These are phyloP conservation scores for Penicillium diatomitis DNA, from an alignment of 495 filamentous ascomycete genomes.

Conservation along the genomic window DNA sequence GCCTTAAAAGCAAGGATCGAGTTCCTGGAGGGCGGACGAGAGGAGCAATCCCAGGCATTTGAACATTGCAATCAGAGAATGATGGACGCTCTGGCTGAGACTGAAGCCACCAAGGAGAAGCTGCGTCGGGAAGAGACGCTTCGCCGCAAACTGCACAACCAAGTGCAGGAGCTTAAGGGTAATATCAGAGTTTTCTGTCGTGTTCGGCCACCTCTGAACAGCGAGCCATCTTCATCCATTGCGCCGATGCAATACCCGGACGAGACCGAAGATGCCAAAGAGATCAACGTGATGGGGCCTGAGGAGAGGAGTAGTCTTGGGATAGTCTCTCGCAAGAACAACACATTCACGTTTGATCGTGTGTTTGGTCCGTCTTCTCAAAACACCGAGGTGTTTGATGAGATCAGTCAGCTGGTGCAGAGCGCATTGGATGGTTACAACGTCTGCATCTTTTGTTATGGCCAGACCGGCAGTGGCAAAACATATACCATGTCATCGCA, in stretches of 20 bases:
- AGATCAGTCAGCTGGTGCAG: conserved; percentile 95
- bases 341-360: conserved; percentile 86
- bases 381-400: conserved; percentile 87
- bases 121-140: conserved; percentile 86
- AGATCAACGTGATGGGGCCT: conserved; percentile 73
- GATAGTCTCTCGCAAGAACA: conserved; percentile 59
- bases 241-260: conserved; percentile 73
- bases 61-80: conserved; percentile 66
- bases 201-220: conserved; percentile 69
- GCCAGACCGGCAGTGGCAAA: conserved; percentile 94
- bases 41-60: conserved; percentile 74
- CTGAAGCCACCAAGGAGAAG: conserved; percentile 65
- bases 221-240: conserved; percentile 47
- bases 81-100: conserved; percentile 63
- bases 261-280: conserved; percentile 62
- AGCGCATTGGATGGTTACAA: conserved; percentile 96
- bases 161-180: conserved; percentile 96
- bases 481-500: conserved; percentile 90
- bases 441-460: conserved; percentile 98
- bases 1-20: conserved; percentile 71
- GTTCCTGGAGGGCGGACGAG: conserved; percentile 78
- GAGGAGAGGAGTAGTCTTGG: conserved; percentile 81
- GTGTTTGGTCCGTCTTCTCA: conserved; percentile 72
- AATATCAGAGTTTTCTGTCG: conserved; percentile 98
- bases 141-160: conserved; percentile 88